Percentiles rank a stretch among this genome's conserved stretches.
phyloP scores from a whole-genome alignment of 2,329 filamentous ascomycete species.

The Hymenoscyphus occultus region DNA sequence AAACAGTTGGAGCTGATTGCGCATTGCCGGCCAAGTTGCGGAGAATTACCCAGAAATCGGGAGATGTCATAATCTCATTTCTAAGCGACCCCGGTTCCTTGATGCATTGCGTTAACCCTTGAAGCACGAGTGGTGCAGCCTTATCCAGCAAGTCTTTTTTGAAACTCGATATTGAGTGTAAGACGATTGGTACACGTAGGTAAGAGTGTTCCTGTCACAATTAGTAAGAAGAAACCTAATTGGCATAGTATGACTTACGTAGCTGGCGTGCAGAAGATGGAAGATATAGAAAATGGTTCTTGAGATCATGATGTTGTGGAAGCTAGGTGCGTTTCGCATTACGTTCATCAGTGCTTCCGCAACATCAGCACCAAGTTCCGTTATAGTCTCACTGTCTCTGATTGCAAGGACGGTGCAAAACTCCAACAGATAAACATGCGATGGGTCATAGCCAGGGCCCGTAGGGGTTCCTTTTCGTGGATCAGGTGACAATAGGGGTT shows the following conservation, averaged over 20 bases:
- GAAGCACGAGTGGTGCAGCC: constrained; percentile 71
- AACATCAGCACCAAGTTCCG: constrained; percentile 72
- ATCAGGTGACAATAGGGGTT: constrained; percentile 59
- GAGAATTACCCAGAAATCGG: constrained; percentile 94
- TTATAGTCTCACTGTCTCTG: constrained; percentile 69
- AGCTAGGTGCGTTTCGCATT: constrained; percentile 72
- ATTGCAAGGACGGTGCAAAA: constrained; percentile 80
- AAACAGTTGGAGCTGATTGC: constrained; percentile 73
- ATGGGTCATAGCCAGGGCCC: constrained; percentile 74
- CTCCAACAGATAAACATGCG: constrained; percentile 86
- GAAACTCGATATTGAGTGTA: constrained; percentile 88
- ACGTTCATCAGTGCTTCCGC: constrained; percentile 78
- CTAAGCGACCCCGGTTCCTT: constrained; percentile 72
- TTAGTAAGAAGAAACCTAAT: constrained; percentile 29
- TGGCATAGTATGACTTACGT: constrained; percentile 55
- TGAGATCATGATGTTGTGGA: constrained; percentile 81
- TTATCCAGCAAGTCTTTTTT: constrained; percentile 73
- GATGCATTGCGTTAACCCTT: constrained; percentile 78
- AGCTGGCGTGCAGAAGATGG: constrained; percentile 75
- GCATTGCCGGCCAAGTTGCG: constrained; percentile 67
- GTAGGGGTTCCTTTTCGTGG: constrained; percentile 51
- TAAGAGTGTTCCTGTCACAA: constrained; percentile 73
- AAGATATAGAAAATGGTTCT: constrained; percentile 85
- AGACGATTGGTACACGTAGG: constrained; percentile 83
- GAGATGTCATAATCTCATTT: constrained; percentile 92